phyloP scores from a whole-genome alignment of 1,139 yeast species.

The Yamadazyma aaseri region DNA sequence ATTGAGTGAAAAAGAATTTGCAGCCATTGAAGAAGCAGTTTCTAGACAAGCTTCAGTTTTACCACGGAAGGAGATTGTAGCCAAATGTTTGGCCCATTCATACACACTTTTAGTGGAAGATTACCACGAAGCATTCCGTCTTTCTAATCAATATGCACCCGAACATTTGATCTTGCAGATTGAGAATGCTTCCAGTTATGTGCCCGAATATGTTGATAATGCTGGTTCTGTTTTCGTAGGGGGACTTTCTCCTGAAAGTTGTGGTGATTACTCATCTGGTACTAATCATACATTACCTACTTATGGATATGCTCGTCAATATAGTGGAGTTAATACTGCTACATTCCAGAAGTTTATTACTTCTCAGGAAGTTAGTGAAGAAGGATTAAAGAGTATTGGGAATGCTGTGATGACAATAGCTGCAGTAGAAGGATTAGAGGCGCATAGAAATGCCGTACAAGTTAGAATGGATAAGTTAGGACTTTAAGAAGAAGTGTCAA shows the following conservation, averaged over 20 bases:
- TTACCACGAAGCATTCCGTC: constrained; percentile 73
- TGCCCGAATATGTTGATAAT: constrained; percentile 70
- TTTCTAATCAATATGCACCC: constrained; percentile 92
- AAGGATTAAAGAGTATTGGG: constrained; percentile 86
- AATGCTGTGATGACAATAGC: constrained; percentile 96
- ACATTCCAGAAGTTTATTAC: constrained; percentile 96
- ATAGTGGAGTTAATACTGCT: constrained; percentile 94
- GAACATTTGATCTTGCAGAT: constrained; percentile 94
- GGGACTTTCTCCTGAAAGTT: constrained; percentile 91
- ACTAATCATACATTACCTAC: constrained; percentile 98
- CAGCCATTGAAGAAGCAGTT: constrained; percentile 75
- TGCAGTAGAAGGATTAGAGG: constrained; percentile 95
- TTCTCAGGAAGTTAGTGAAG: constrained; percentile 81
- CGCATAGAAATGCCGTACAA: constrained; percentile 94
- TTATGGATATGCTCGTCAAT: constrained; percentile 95
- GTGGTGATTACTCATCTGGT: constrained; percentile 98
- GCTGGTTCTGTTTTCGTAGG: constrained; percentile 98
- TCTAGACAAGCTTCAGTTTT: constrained; percentile 78
- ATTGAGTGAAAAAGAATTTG: constrained; percentile 57
- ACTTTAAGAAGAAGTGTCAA: no score
- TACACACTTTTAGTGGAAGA: constrained; percentile 67
- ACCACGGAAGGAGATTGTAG: constrained; percentile 91
- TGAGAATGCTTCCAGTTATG: constrained; percentile 69
- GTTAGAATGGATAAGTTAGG: constrained; percentile 86
- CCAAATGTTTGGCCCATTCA: constrained; percentile 90